Percentiles rank a stretch among this genome's conserved stretches.
phyloP scores from a whole-genome alignment of 805 yeast genomes.

The Teunomyces lycoperdinae region DNA sequence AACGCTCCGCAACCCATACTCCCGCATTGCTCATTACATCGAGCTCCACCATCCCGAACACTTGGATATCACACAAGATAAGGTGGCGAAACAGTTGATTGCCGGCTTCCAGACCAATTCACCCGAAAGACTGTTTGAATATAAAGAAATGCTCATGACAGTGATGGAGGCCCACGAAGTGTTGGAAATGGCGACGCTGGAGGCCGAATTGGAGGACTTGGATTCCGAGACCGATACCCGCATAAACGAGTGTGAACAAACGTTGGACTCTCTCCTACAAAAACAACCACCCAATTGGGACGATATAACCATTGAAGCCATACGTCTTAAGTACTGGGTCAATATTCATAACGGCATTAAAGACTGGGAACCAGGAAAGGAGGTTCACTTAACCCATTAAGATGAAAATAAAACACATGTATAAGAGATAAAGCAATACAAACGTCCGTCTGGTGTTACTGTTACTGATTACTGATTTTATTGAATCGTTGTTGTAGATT shows the following conservation, averaged over 20 bases:
- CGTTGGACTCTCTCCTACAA: slow-evolving; percentile 48
- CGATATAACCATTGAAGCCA: slow-evolving; percentile 60
- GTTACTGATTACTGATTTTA: no score
- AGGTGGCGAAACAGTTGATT: slow-evolving; percentile 41
- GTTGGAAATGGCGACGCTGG: slow-evolving; percentile 61
- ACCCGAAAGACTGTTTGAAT: slow-evolving; percentile 30
- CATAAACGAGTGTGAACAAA: slow-evolving; percentile 44
- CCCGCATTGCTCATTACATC: slow-evolving; percentile 45
- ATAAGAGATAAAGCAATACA: no score
- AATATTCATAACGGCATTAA: slow-evolving; percentile 71
- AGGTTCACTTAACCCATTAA: slow-evolving; percentile 62
- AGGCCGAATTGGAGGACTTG: slow-evolving; percentile 54
- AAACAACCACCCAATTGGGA: slow-evolving; percentile 44
- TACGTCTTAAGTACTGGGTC: slow-evolving; percentile 78
- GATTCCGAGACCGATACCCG: slow-evolving; percentile 56
- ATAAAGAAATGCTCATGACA: slow-evolving; percentile 63
- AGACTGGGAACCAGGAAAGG: slow-evolving; percentile 75
- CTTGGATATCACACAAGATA: slow-evolving; percentile 59
- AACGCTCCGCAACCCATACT: slow-evolving; percentile 65
- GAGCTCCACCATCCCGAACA: slow-evolving; percentile 35
- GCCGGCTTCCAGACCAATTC: slow-evolving; percentile 36
- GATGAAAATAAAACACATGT: neutral
- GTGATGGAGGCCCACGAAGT: slow-evolving; percentile 85
- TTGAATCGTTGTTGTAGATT: neutral
- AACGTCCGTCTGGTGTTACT: no score